phyloP scores from a whole-genome alignment of 495 filamentous ascomycete species.

The Tetracladium setigerum region DNA sequence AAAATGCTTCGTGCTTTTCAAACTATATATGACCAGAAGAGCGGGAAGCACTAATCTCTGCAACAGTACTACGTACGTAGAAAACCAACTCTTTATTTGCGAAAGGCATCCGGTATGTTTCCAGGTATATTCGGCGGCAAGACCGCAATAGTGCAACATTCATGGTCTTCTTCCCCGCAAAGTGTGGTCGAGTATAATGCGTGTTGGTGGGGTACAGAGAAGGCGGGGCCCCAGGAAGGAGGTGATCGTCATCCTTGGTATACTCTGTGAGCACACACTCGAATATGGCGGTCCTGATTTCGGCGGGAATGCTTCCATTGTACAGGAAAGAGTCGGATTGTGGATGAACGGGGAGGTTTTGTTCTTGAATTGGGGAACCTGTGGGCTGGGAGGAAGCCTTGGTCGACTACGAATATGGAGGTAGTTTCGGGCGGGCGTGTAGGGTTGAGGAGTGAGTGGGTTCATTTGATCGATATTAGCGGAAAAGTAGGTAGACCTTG shows the following conservation, averaged over 20 bases:
- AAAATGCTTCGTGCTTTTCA: too few species aligned
- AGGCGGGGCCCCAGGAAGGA: neutral
- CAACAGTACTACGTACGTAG: slow-evolving; percentile 3
- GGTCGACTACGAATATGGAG: too few species aligned
- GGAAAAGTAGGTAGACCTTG: too few species aligned
- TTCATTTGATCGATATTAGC: too few species aligned
- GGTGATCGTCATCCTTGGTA: slow-evolving; percentile 2
- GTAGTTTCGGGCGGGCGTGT: too few species aligned
- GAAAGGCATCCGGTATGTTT: slow-evolving; percentile 14
- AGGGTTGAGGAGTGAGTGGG: too few species aligned
- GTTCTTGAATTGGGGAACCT: slow-evolving; percentile 2
- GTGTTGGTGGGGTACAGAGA: slow-evolving; percentile 1
- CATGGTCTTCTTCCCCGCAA: slow-evolving; percentile 8
- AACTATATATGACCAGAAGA: too few species aligned
- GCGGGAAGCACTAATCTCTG: too few species aligned
- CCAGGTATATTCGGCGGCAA: slow-evolving; percentile 19
- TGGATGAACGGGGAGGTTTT: slow-evolving; percentile 1
- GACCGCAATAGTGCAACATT: slow-evolving; percentile 12
- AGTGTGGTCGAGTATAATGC: slow-evolving; percentile 13
- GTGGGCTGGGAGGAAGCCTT: too few species aligned
- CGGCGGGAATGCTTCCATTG: slow-evolving; percentile 14
- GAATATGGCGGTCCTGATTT: slow-evolving; percentile 19
- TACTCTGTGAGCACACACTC: slow-evolving; percentile 13
- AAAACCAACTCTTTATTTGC: slow-evolving; percentile 16
- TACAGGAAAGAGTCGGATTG: slow-evolving; percentile 11